Conservation (phyloP, 116 monocot genomes). For the Phalaenopsis hybrid region DNA sequence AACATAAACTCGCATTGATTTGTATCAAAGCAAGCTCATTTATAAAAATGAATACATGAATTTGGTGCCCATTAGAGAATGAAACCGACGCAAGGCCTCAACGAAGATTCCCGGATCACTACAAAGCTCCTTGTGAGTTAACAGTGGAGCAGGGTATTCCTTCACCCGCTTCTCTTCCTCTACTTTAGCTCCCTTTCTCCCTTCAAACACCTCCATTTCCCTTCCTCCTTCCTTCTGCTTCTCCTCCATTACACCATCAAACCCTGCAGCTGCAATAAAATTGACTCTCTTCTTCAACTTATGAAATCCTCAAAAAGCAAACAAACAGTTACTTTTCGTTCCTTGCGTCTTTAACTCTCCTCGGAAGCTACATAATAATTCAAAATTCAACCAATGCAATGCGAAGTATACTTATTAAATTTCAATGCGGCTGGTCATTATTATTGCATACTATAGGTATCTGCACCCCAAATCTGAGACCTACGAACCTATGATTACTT, state of each 20-base stretch:
- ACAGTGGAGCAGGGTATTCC: constrained; percentile 42
- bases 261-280: neutral
- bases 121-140: constrained; percentile 40
- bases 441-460: neutral
- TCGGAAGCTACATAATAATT: constrained; percentile 7
- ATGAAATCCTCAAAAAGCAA: neutral
- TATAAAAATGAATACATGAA: constrained; percentile 43
- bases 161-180: neutral
- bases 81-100: constrained; percentile 57
- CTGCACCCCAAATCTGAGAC: neutral
- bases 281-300: neutral
- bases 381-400: neutral
- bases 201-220: constrained; percentile 6
- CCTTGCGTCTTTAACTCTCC: neutral
- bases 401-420: neutral
- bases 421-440: constrained; percentile 3
- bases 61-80: constrained; percentile 56
- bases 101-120: constrained; percentile 34
- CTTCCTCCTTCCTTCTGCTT: neutral
- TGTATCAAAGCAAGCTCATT: neutral
- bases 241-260: constrained; percentile 8
- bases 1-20: too few species aligned
- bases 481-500: neutral
- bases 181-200: neutral
- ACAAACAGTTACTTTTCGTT: neutral